Evolutionary conservation across 208 protist genomes (phyloP), one percentile per base, ranked within the genome.

Genomic region (Trypanosoma conorhini): DNA sequence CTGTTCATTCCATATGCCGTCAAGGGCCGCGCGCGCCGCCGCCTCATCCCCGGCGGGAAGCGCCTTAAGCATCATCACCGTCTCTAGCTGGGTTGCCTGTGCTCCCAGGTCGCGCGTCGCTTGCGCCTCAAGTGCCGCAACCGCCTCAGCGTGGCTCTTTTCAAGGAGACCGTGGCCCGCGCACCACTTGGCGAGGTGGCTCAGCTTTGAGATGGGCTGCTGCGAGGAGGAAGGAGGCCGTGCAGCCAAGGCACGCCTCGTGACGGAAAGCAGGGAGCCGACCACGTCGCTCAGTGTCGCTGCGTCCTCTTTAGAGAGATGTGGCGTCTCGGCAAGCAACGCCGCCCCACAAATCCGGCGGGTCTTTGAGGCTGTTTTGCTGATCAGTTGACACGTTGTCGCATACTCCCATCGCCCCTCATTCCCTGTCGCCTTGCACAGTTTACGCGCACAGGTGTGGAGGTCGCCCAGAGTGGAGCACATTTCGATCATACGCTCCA

Each of bases 341-440:
- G 26, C 42, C 74, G 77, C 54, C 76, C 28, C 69, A 65, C 30
- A 80, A 22, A 86, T 46, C 19, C 90, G 87, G 0, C 91, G 83
- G 21, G 80, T 72, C 69, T 93, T 96, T n/a, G 91, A 96, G 19
- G 91, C 66, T 17, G 93, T 62, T 74, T 93, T 93, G 64, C 86
- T 86, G 31, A 93, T 80, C 15, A 96, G 68, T 59, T 88, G 90
- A 66, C 86, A 93, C 64, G 76, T 73, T 13, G 56, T 22, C 10
- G 82, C 78, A 61, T 91, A 93, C 52, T 81, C 77, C 22, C 85
- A 42, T 48, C 69, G 72, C 8, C n/a, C 62, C 0, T 74, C 64
- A 19, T 62, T 58, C 26, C 57, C 48, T 28, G 81, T 19, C 24
- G 80, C 31, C 15, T 21, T 52, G 0, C 26, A 33, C 19, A 92